Evolutionary conservation across 1,284 basidiomycete genomes (phyloP).

Genomic region (Ceratobasidium sp.): DNA sequence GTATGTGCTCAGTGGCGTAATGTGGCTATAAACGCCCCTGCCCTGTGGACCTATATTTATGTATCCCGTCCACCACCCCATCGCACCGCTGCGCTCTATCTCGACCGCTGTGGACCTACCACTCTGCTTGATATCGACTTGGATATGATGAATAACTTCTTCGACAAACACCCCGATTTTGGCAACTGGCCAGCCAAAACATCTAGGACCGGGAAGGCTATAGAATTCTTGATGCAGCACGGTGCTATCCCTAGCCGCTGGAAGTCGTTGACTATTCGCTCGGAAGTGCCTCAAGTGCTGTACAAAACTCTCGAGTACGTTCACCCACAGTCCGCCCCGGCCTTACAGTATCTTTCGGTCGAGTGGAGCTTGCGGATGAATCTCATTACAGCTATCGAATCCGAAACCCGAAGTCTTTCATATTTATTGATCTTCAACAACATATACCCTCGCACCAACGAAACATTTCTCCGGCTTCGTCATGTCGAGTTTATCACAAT

Average conservation of each 20-base stretch:
- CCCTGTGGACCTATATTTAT: slow-evolving; percentile 38
- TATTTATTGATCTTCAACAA: not conserved
- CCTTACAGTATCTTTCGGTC: no score
- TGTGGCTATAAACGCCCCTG: slow-evolving; percentile 19
- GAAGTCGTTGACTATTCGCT: slow-evolving; percentile 13
- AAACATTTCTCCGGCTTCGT: not conserved
- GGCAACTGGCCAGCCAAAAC: not conserved
- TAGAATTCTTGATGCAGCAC: not conserved
- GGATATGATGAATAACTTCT: slow-evolving; percentile 6
- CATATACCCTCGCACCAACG: not conserved
- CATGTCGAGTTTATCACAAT: slow-evolving; percentile 1
- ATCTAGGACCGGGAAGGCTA: no score
- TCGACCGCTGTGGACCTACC: not conserved
- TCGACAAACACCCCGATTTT: not conserved
- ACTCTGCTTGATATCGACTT: slow-evolving; percentile 21
- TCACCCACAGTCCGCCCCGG: no score
- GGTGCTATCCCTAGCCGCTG: slow-evolving; percentile 9
- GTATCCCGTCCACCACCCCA: not conserved
- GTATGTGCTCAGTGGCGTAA: slow-evolving; percentile 30
- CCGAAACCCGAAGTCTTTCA: not conserved
- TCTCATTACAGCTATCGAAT: not conserved
- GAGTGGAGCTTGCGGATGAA: no score
- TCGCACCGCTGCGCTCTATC: not conserved
- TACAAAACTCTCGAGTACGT: not conserved
- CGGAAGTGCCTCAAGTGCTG: not conserved